phyloP scores from a whole-genome alignment of 306 rosid genomes.

The Cicer yamashitae region DNA sequence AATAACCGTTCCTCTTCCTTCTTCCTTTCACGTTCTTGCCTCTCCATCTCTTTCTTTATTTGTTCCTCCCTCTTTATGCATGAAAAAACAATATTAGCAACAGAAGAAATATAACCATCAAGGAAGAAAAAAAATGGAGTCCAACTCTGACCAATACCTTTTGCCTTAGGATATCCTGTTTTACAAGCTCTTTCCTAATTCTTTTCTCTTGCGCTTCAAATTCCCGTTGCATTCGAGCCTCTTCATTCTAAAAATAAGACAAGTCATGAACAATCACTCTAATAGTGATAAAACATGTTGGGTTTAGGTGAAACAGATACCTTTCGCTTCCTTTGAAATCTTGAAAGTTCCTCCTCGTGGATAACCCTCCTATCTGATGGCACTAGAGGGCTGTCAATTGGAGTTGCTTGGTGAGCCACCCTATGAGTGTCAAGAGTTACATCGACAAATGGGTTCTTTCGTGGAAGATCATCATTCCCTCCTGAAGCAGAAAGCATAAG shows the following conservation, averaged over 20 bases:
- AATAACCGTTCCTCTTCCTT: slow-evolving; percentile 78
- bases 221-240: slow-evolving; percentile 69
- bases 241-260: slow-evolving; percentile 60
- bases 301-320: slow-evolving; percentile 43
- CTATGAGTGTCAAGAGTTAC: slow-evolving; percentile 48
- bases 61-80: slow-evolving; percentile 74
- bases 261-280: slow-evolving; percentile 37
- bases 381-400: slow-evolving; percentile 49
- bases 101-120: slow-evolving; percentile 20
- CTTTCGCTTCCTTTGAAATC: slow-evolving; percentile 71
- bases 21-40: slow-evolving; percentile 71
- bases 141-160: slow-evolving; percentile 54
- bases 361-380: slow-evolving; percentile 53
- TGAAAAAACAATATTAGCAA: slow-evolving; percentile 41
- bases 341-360: slow-evolving; percentile 58
- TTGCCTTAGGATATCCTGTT: slow-evolving; percentile 76
- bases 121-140: slow-evolving; percentile 7
- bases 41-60: slow-evolving; percentile 74
- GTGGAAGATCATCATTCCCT: slow-evolving; percentile 48
- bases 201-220: slow-evolving; percentile 79
- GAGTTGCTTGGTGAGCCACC: slow-evolving; percentile 56
- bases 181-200: slow-evolving; percentile 73
- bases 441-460: slow-evolving; percentile 51
- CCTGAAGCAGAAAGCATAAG: slow-evolving; percentile 56
- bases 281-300: slow-evolving; percentile 21